These are phyloP conservation scores for Wickerhamomyces queroliae DNA, from an alignment of 805 yeast species.

Conservation along the genomic window DNA sequence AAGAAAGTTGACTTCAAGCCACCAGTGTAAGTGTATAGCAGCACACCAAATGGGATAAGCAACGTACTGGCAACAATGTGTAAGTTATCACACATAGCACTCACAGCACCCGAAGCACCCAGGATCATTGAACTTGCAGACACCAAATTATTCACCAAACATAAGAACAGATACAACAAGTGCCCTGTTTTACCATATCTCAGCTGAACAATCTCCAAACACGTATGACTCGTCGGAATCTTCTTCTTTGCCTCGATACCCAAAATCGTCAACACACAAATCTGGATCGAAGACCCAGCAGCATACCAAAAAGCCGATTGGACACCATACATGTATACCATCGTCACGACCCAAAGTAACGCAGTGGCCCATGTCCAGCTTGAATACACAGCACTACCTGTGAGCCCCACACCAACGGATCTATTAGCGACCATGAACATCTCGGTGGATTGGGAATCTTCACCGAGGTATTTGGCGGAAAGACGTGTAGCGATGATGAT, in stretches of 20 bases:
- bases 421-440: slow-evolving; percentile 36
- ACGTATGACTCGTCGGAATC: slow-evolving; percentile 35
- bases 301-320: slow-evolving; percentile 29
- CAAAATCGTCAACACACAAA: no score
- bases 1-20: slow-evolving; percentile 44
- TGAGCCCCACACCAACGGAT: slow-evolving; percentile 32
- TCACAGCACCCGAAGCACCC: slow-evolving; percentile 35
- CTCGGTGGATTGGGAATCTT: slow-evolving; percentile 34
- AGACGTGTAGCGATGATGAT: slow-evolving; percentile 31
- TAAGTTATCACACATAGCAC: slow-evolving; percentile 32
- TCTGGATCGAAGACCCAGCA: slow-evolving; percentile 30
- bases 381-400: slow-evolving; percentile 34
- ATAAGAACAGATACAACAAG: slow-evolving; percentile 26
- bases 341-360: slow-evolving; percentile 27
- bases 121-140: slow-evolving; percentile 31
- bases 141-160: slow-evolving; percentile 29
- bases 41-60: slow-evolving; percentile 39
- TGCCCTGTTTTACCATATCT: slow-evolving; percentile 33
- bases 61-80: slow-evolving; percentile 36
- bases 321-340: slow-evolving; percentile 35
- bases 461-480: slow-evolving; percentile 28
- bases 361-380: slow-evolving; percentile 43
- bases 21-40: slow-evolving; percentile 40
- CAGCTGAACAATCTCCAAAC: slow-evolving; percentile 27
- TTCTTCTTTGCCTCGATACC: slow-evolving; percentile 30